Evolutionary conservation across 2,329 filamentous ascomycete genomes (phyloP), one percentile per base, ranked within the genome.

Genomic region (Tympanopsis confertula): DNA sequence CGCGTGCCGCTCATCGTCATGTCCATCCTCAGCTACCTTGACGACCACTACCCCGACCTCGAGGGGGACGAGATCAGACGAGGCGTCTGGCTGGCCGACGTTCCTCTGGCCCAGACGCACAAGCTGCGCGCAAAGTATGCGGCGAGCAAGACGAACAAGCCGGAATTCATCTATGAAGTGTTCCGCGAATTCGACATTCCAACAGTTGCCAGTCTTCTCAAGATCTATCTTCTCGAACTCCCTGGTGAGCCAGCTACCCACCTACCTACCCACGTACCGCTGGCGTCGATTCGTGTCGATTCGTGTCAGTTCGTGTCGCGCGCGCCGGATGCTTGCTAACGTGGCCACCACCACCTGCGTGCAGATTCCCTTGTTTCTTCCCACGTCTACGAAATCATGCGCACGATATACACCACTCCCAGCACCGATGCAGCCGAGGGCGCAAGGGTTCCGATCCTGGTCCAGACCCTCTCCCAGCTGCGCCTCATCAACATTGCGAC

Each of bases 321-420:
- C 12, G 18, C 13, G 20, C 10, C 10, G 4, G 26, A 39, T 10
- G 30, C 39, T 35, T 37, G 13, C 20, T 32, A 10, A 19, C 22
- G 14, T 5, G 26, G 24, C 55, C 65, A 43, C 61, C 44, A 30
- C 17, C n/a, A 37, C 20, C 3, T 14, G 15, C 35, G 7, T 13
- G 3, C 47, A 91, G 91, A 98, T 61, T 96, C 91, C n/a, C 72
- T 98, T 44, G 89, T 98, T 43, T 96, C 91, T 39, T 93, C 87
- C 29, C 89, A 96, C 56, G 87, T 98, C 41, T 98, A 98, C 58
- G 91, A 98, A 63, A 96, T 98, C 53, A 81, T 98, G 55, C 88
- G 94, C 63, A 96, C 87, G 2, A 93, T 98, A 45, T 98, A 98
- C 65, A 81, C 78, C 35, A 87, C 84, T 13, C 81, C 86, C 12